Base-by-base conservation (phyloP, 23 red algal genomes). In the Gracilaria domingensis region DNA sequence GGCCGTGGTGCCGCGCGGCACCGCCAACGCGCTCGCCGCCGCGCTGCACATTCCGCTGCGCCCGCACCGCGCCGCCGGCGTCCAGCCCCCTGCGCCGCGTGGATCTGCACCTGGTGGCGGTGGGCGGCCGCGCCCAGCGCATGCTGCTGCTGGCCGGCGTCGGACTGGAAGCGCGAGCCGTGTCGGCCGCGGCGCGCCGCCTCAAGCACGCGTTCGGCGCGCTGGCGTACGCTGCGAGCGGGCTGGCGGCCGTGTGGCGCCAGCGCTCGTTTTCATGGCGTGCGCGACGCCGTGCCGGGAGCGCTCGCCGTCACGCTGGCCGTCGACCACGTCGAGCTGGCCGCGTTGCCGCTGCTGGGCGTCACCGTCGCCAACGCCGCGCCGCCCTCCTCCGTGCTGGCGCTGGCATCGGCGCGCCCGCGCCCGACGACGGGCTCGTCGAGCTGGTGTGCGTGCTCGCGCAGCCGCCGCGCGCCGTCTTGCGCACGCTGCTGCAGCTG, bases 291-390 rank as follows among this genome's bases (percentile, higher is more conserved):
- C n/a, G n/a, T n/a, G n/a, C n/a, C n/a, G n/a, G n/a, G n/a, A n/a
- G n/a, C n/a, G n/a, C n/a, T n/a, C n/a, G n/a, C n/a, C n/a, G n/a
- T n/a, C n/a, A n/a, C n/a, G n/a, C n/a, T n/a, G n/a, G n/a, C n/a
- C n/a, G n/a, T n/a, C n/a, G n/a, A n/a, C n/a, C n/a, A n/a, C n/a
- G n/a, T n/a, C n/a, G n/a, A n/a, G n/a, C n/a, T n/a, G n/a, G n/a
- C 90, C 33, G 30, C 57, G 54, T 66, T 35, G 21, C 20, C 83
- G 65, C n/a, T 38, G 25, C 64, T 90, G 56, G 93, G 84, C 14
- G 74, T 95, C 23, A 95, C 93, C 12, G 69, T 95, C 4, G 78
- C 85, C 21, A 95, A 95, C 71, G 77, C 80, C 3, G 93, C 93
- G 37, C 93, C 93, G 26, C 50, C 79, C 0, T 84, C 93, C 1